phyloP scores from a whole-genome alignment of 257 asterid species.

The Lavandula angustifolia region DNA sequence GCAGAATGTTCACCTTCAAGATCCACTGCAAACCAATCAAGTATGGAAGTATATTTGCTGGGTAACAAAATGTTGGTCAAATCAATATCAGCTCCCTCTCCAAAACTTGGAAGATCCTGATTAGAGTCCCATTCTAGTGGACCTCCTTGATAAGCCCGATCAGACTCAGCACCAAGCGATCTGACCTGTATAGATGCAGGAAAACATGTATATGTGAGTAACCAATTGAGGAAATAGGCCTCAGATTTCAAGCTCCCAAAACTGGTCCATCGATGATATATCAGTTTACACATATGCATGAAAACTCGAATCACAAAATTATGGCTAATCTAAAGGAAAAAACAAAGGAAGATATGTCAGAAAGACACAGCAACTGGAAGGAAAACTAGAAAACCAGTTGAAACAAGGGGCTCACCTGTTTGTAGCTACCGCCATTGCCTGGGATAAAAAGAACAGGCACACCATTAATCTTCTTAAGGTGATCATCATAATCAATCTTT shows the following conservation, averaged over 20 bases:
- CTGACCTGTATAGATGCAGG: conserved; percentile 63
- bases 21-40: conserved; percentile 97
- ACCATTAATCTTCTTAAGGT: conserved; percentile 70
- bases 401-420: conserved; percentile 66
- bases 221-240: conserved; percentile 14
- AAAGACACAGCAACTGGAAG: conserved; percentile 7
- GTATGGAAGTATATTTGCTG: conserved; percentile 66
- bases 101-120: conserved; percentile 50
- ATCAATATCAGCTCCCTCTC: conserved; percentile 51
- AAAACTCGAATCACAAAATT: conserved; percentile 13
- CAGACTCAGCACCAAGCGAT: conserved; percentile 91
- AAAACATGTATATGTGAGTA: conserved; percentile 26
- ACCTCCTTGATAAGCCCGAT: conserved; percentile 90
- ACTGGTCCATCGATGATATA: conserved; percentile 21
- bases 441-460: conserved; percentile 95
- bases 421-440: conserved; percentile 98
- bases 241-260: conserved; percentile 20
- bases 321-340: conserved; percentile 1
- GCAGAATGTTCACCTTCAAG: conserved; percentile 99
- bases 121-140: conserved; percentile 65
- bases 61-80: conserved; percentile 58
- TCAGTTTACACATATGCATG: conserved; percentile 24
- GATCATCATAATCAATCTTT: conserved; percentile 72
- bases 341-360: background rate
- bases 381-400: background rate